Base-by-base conservation (phyloP, 106 monocot genomes). In the Dactylorhiza incarnata region DNA sequence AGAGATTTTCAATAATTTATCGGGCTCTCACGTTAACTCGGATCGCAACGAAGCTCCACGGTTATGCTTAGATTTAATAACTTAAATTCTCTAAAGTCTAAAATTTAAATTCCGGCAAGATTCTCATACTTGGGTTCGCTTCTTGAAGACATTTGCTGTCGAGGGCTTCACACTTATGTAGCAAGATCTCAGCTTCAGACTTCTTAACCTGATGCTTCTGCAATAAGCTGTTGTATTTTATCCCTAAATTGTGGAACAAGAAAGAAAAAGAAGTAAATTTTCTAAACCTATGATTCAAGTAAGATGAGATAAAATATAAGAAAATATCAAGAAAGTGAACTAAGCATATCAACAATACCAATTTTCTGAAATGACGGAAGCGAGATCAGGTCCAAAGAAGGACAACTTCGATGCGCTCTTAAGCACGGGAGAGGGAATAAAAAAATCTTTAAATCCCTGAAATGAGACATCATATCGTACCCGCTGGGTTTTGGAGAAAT, bases 51-150 rank as follows among this genome's bases (percentile, higher is more conserved):
- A n/a, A n/a, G n/a, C n/a, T n/a, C n/a, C n/a, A n/a, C n/a, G n/a
- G n/a, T n/a, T n/a, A n/a, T n/a, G n/a, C n/a, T n/a, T n/a, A n/a
- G n/a, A n/a, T n/a, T n/a, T n/a, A n/a, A n/a, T n/a, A n/a, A n/a
- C n/a, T n/a, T n/a, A n/a, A n/a, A n/a, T n/a, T n/a, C n/a, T n/a
- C n/a, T n/a, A n/a, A n/a, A n/a, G n/a, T n/a, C n/a, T n/a, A n/a
- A n/a, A n/a, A n/a, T n/a, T n/a, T n/a, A n/a, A n/a, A n/a, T n/a
- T n/a, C n/a, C n/a, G n/a, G n/a, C n/a, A n/a, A 96, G 49, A 13
- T 5, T n/a, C 25, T 90, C 82, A 46, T 89, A 86, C 56, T 48
- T 94, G 9, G 85, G 82, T 74, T 26, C 72, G 48, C 87, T 90
- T 63, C 88, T 87, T 66, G n/a, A n/a, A n/a, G n/a, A n/a, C n/a